phyloP scores from a whole-genome alignment of 192 early-diverging fungal species.

The Rhizophagus clarus region DNA sequence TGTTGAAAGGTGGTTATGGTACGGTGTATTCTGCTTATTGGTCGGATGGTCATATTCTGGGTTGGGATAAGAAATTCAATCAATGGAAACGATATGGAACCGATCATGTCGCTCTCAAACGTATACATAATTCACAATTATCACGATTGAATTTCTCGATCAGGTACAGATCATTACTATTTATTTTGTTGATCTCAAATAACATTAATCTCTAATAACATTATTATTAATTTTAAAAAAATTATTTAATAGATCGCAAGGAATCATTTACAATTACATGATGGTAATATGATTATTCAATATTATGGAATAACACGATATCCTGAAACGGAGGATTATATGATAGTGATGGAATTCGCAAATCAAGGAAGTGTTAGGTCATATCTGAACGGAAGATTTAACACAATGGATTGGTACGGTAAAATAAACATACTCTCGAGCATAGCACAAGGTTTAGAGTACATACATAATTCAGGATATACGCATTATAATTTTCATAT shows the following conservation, averaged over 20 bases:
- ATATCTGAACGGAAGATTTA: background rate
- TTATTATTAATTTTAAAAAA: too few species aligned
- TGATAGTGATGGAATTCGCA: background rate
- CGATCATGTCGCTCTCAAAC: background rate
- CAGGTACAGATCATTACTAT: background rate
- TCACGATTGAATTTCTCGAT: constrained; percentile 1
- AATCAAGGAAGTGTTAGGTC: background rate
- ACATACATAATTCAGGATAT: background rate
- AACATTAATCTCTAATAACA: too few species aligned
- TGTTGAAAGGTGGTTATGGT: constrained; percentile 6
- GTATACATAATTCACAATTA: constrained; percentile 3
- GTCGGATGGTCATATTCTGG: background rate
- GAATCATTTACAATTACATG: background rate
- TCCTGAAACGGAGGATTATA: background rate
- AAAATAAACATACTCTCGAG: background rate
- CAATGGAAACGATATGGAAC: background rate
- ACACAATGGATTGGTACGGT: background rate
- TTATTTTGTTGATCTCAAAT: too few species aligned
- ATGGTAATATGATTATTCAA: background rate
- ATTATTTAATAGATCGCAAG: background rate
- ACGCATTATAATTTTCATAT: background rate
- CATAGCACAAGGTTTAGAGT: background rate
- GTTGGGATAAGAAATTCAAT: background rate
- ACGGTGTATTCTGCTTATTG: constrained; percentile 13
- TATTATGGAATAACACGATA: background rate